Evolutionary conservation across 495 filamentous ascomycete species (phyloP), one percentile per base, ranked within the genome.

Genomic region (Hypoxylon lienhwacheense): DNA sequence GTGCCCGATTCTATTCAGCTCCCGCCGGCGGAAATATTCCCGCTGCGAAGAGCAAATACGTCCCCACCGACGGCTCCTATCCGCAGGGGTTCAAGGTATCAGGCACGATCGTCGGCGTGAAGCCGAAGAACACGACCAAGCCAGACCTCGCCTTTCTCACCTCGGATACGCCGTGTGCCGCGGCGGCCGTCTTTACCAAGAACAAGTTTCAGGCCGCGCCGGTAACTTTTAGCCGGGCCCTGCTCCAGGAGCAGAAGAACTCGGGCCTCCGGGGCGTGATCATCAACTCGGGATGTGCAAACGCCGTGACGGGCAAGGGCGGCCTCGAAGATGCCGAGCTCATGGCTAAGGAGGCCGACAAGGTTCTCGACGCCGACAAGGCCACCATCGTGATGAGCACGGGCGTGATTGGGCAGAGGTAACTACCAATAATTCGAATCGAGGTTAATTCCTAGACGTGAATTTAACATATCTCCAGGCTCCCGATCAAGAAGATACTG

Each of bases 151-250:
- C 91, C 14, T 78, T 99, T 42, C 80, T 99, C 52, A 82, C 85
- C 15, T 97, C 95, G 6, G 87, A 95, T 52, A 79, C 78, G 35
- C 95, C 91, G 22, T 96, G 91, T 70, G 82, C 89, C n/a, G 93
- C 87, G 4, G 90, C 91, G 1, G 92, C 91, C 2, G 93, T 97
- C 7, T 95, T 97, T 76, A 99, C 93, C 34, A 91, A 90, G 71
- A 99, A 97, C 76, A 93, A 91, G 70, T 99, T 97, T 74, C 91
- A 96, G 67, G 93, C 93, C 15, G 93, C 93, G 19, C 93, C 93
- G 11, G 90, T 98, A 31, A 88, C 89, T 34, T 85, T 95, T 43
- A 90, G 86, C 65, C 79, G 83, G 50, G 74, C 85, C 43, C 85
- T 87, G 48, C 72, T 97, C 40, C 70, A 82, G 57, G 74, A 74